Evolutionary conservation across 805 yeast genomes (phyloP).

Genomic region (Starmerella davenportii): DNA sequence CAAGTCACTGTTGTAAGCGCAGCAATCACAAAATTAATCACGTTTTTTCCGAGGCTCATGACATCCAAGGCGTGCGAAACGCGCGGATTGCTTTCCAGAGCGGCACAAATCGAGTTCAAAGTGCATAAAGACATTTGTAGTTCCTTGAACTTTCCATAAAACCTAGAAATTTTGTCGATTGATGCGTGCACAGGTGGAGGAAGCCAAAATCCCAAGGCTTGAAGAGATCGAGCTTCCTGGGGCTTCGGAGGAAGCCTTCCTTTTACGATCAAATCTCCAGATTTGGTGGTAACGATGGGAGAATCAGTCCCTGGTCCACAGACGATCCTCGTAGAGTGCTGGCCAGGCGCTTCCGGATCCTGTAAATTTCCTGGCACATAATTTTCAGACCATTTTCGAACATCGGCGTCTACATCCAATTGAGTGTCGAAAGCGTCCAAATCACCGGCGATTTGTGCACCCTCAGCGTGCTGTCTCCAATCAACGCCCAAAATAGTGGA

Average conservation of each 20-base stretch:
- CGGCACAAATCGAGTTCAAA: background rate
- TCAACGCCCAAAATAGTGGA: conserved; percentile 39
- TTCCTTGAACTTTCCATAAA: background rate
- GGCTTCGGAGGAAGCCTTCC: conserved; percentile 19
- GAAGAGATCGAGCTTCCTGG: conserved; percentile 2
- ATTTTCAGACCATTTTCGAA: conserved; percentile 31
- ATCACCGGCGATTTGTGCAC: conserved; percentile 40
- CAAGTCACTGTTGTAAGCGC: conserved; percentile 5
- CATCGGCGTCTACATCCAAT: conserved; percentile 28
- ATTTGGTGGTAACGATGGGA: background rate
- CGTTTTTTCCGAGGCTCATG: background rate
- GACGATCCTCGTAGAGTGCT: too few species aligned
- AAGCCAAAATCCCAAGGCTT: conserved; percentile 9
- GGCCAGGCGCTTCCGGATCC: too few species aligned
- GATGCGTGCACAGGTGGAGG: background rate
- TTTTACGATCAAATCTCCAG: conserved; percentile 4
- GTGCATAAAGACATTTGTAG: conserved; percentile 3
- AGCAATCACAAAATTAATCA: conserved; percentile 2
- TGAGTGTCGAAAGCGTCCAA: conserved; percentile 30
- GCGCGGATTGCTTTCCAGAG: conserved; percentile 3
- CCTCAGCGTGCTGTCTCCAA: conserved; percentile 50
- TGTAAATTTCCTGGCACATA: too few species aligned
- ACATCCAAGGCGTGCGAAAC: conserved; percentile 1
- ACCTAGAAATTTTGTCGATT: conserved; percentile 2
- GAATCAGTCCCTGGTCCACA: background rate